Percentiles rank a stretch among this genome's conserved stretches.
These are phyloP conservation scores for Alternaria rosae DNA, from an alignment of 2,329 filamentous ascomycete genomes.

Conservation along the genomic window DNA sequence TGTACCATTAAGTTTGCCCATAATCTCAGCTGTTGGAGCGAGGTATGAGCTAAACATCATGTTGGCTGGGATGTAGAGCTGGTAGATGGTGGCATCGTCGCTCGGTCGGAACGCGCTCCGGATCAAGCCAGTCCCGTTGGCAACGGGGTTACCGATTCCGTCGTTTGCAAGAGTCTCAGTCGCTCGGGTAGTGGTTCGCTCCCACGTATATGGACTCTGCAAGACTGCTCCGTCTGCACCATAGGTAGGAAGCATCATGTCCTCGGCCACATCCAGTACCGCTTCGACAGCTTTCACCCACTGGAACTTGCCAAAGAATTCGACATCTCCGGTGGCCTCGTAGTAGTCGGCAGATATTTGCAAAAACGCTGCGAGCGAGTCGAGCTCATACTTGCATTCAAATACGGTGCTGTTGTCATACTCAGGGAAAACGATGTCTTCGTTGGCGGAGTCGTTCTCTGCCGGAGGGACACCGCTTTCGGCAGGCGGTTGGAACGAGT, in stretches of 20 bases:
- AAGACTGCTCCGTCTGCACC: slow-evolving; percentile 54
- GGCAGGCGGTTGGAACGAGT: slow-evolving; percentile 60
- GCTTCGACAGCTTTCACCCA: slow-evolving; percentile 58
- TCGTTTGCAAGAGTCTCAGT: slow-evolving; percentile 62
- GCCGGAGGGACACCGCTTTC: slow-evolving; percentile 55
- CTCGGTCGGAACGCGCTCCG: slow-evolving; percentile 60
- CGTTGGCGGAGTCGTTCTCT: slow-evolving; percentile 48
- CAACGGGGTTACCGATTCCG: slow-evolving; percentile 59
- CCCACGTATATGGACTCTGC: slow-evolving; percentile 56
- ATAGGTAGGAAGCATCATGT: slow-evolving; percentile 59
- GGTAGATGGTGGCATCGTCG: slow-evolving; percentile 60
- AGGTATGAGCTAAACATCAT: slow-evolving; percentile 79
- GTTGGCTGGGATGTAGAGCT: slow-evolving; percentile 59
- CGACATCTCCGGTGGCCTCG: slow-evolving; percentile 55
- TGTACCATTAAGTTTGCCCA: slow-evolving; percentile 55
- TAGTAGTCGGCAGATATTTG: slow-evolving; percentile 60
- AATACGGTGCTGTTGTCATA: slow-evolving; percentile 57
- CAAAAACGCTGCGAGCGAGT: slow-evolving; percentile 60
- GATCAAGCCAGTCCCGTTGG: slow-evolving; percentile 58
- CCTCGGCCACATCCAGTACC: slow-evolving; percentile 54
- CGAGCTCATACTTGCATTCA: slow-evolving; percentile 64
- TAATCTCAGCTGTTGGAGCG: slow-evolving; percentile 60
- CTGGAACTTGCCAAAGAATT: slow-evolving; percentile 58
- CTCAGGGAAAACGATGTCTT: slow-evolving; percentile 53
- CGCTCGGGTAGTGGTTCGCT: slow-evolving; percentile 53